These are phyloP conservation scores for Auriscalpium microsporum DNA, from an alignment of 768 basidiomycete genomes.

Conservation along the genomic window DNA sequence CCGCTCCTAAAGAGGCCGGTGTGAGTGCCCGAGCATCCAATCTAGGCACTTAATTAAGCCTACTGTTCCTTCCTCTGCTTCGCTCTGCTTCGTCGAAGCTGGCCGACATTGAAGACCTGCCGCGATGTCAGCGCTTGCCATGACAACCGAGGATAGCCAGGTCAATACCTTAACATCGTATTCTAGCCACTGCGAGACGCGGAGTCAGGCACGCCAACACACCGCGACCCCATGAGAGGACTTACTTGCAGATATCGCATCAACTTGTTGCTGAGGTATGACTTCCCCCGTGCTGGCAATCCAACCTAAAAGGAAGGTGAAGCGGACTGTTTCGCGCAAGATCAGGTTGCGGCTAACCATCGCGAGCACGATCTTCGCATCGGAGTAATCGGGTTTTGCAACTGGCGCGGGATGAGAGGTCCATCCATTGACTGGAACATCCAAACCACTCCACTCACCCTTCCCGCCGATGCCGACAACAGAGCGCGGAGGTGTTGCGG, in stretches of 20 bases:
- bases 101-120: slow-evolving; percentile 97
- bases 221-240: not conserved
- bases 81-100: slow-evolving; percentile 82
- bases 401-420: slow-evolving; percentile 37
- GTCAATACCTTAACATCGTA: slow-evolving; percentile 82
- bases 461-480: slow-evolving; percentile 88
- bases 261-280: slow-evolving; percentile 95
- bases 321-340: not conserved
- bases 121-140: not conserved
- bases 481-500: slow-evolving; percentile 70
- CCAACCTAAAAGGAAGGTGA: slow-evolving; percentile 56
- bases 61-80: slow-evolving; percentile 70
- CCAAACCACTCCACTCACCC: slow-evolving; percentile 37
- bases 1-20: slow-evolving; percentile 45
- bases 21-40: not conserved
- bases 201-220: not conserved
- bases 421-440: not conserved
- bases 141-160: no score
- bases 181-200: slow-evolving; percentile 77
- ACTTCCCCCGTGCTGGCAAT: slow-evolving; percentile 95
- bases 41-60: slow-evolving; percentile 11
- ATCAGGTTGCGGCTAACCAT: slow-evolving; percentile 51
- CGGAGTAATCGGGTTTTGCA: slow-evolving; percentile 95
- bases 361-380: slow-evolving; percentile 96
- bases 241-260: slow-evolving; percentile 87